phyloP scores from a whole-genome alignment of 257 asterid genomes.

The Linderniella brevidens region DNA sequence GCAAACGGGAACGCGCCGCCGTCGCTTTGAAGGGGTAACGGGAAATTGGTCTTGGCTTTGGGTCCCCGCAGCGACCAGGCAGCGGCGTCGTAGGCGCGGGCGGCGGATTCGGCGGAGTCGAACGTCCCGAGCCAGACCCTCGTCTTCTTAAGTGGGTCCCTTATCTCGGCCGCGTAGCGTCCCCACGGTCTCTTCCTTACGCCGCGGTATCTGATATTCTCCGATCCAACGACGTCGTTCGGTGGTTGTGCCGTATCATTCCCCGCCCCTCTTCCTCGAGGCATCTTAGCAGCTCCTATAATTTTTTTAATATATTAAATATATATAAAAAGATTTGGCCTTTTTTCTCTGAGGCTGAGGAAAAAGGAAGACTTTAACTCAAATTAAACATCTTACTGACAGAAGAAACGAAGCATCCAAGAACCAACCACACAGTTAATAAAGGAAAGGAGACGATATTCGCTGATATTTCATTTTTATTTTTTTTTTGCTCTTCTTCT shows the following conservation, averaged over 20 bases:
- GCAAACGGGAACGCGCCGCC: conserved; percentile 9
- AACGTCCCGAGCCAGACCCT: conserved; percentile 75
- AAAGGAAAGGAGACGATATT: too few species aligned
- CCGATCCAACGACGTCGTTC: conserved; percentile 42
- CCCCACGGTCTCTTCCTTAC: conserved; percentile 78
- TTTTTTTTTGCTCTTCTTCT: too few species aligned
- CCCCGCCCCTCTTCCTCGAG: too few species aligned
- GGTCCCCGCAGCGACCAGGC: conserved; percentile 51
- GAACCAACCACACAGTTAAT: too few species aligned
- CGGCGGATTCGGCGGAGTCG: conserved; percentile 69
- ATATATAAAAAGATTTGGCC: too few species aligned
- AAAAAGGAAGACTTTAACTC: too few species aligned
- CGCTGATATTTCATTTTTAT: too few species aligned
- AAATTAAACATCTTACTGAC: too few species aligned
- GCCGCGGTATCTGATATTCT: conserved; percentile 50
- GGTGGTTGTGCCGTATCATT: background rate
- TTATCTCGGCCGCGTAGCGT: conserved; percentile 58
- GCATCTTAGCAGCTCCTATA: too few species aligned
- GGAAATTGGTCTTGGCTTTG: conserved; percentile 56
- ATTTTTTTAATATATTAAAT: too few species aligned
- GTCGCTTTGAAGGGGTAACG: conserved; percentile 11
- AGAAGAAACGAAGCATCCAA: too few species aligned
- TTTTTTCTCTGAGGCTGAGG: too few species aligned
- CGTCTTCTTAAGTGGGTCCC: conserved; percentile 60
- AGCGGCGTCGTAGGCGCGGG: conserved; percentile 59